Evolutionary conservation across 2,329 filamentous ascomycete genomes (phyloP).

Genomic region (Fusarium phyllophilum): DNA sequence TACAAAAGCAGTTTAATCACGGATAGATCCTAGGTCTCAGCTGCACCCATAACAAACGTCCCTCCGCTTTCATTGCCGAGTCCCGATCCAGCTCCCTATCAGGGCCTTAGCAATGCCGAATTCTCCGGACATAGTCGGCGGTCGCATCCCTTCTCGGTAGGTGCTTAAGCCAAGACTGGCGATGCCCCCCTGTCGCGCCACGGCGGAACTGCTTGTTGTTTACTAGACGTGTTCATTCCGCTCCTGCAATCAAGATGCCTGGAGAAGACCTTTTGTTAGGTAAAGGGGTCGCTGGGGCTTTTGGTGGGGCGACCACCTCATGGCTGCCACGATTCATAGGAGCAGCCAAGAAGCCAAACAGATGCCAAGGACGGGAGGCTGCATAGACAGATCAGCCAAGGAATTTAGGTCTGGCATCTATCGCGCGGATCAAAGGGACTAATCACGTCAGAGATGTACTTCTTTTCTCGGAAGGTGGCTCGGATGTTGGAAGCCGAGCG

Average conservation of each 20-base stretch:
- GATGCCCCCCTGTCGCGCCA: background rate
- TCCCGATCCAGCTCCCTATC: slow-evolving; percentile 24
- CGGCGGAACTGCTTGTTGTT: slow-evolving; percentile 2
- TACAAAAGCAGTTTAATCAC: background rate
- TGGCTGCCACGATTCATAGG: background rate
- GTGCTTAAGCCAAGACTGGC: background rate
- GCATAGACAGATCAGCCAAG: slow-evolving; percentile 16
- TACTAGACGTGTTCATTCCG: background rate
- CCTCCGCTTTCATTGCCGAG: slow-evolving; percentile 10
- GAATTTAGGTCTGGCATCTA: background rate
- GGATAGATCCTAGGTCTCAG: background rate
- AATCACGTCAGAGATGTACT: background rate
- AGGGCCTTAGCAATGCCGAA: slow-evolving; percentile 27
- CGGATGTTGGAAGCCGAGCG: slow-evolving; percentile 17
- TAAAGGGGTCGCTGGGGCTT: background rate
- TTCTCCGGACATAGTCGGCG: slow-evolving; percentile 25
- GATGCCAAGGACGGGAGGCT: slow-evolving; percentile 31
- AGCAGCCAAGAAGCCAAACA: slow-evolving; percentile 9
- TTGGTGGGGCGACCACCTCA: background rate
- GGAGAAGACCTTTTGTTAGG: background rate
- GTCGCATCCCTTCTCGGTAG: slow-evolving; percentile 24
- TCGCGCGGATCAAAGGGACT: background rate
- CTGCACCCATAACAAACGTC: slow-evolving; percentile 2
- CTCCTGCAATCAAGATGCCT: background rate
- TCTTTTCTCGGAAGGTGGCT: slow-evolving; percentile 19